Base-by-base conservation (phyloP, 306 rosid genomes). In the Begonia peltatifolia region DNA sequence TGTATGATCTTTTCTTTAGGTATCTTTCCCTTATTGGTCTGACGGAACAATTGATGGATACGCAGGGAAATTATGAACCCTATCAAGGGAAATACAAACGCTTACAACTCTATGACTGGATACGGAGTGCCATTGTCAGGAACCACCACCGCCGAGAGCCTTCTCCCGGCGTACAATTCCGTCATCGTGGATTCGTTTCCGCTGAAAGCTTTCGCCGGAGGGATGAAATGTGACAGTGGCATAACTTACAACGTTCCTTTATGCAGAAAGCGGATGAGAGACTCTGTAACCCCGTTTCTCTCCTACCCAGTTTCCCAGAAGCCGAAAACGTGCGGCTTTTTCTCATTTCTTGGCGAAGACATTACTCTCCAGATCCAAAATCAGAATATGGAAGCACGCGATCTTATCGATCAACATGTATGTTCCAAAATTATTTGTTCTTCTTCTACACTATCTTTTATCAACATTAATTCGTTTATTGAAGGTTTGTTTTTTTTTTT, bases 341-440 rank as follows among this genome's bases (percentile, higher is more conserved):
- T 79, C 71, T 82, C 94, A 2, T 82, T 88, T 50, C 88, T 84
- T 5, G 97, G 97, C 2, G 81, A 84, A 47, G 97, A 89, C 70
- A 52, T 89, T 36, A 74, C 90, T 1, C 52, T 60, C 5, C 94
- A 83, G 66, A 65, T 89, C 58, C 94, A 80, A 4, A 79, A 83
- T 3, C 95, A 89, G n/a, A 90, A 85, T 41, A 65, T 72, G 1
- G 90, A 82, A 13, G 46, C 83, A 65, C 83, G 84, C 42, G 67
- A 60, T 4, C 67, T 82, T 11, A 65, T 89, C 58, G 58, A 75
- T 0, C 84, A 85, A 58, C 87, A 80, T 10, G 97, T 89, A 44
- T 15, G 4, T 12, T 4, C 3, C 38, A 46, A 38, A 6, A 18
- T 14, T 13, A 9, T 9, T 44, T 14, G 11, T 25, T 9, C 41